These are phyloP conservation scores for Diaporthe longicolla DNA, from an alignment of 2,329 filamentous ascomycete genomes.

Conservation along the genomic window DNA sequence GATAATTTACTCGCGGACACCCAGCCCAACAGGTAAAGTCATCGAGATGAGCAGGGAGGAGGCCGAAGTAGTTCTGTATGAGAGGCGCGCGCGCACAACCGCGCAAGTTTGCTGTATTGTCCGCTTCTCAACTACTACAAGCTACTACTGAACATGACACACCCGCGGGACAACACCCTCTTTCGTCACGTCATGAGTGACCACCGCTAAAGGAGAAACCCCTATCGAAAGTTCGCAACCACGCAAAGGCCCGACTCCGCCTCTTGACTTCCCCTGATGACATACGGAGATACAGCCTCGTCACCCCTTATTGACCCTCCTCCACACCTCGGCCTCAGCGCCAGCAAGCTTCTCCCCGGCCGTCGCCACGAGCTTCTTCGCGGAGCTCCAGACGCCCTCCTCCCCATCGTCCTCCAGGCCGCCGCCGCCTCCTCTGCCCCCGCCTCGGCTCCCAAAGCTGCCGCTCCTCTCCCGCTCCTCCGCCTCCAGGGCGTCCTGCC, in stretches of 20 bases:
- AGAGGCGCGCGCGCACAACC: slow-evolving; percentile 6
- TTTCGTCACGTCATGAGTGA: slow-evolving; percentile 16
- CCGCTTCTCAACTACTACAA: background rate
- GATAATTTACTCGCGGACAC: slow-evolving; percentile 22
- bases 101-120: background rate
- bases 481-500: slow-evolving; percentile 54
- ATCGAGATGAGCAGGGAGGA: slow-evolving; percentile 24
- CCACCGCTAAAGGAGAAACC: background rate
- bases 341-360: slow-evolving; percentile 71
- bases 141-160: slow-evolving; percentile 20
- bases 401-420: slow-evolving; percentile 55
- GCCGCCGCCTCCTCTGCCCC: slow-evolving; percentile 46
- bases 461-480: slow-evolving; percentile 47
- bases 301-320: slow-evolving; percentile 69
- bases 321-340: slow-evolving; percentile 74
- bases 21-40: slow-evolving; percentile 5
- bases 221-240: background rate
- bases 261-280: background rate
- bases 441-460: slow-evolving; percentile 23
- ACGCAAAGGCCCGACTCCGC: slow-evolving; percentile 1
- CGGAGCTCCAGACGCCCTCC: slow-evolving; percentile 67
- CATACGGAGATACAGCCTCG: background rate
- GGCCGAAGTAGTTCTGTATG: background rate
- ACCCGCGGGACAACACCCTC: background rate
- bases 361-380: slow-evolving; percentile 70